Evolutionary conservation across 2,329 filamentous ascomycete species (phyloP), one percentile per base, ranked within the genome.

Genomic region (Fusarium lateritium): DNA sequence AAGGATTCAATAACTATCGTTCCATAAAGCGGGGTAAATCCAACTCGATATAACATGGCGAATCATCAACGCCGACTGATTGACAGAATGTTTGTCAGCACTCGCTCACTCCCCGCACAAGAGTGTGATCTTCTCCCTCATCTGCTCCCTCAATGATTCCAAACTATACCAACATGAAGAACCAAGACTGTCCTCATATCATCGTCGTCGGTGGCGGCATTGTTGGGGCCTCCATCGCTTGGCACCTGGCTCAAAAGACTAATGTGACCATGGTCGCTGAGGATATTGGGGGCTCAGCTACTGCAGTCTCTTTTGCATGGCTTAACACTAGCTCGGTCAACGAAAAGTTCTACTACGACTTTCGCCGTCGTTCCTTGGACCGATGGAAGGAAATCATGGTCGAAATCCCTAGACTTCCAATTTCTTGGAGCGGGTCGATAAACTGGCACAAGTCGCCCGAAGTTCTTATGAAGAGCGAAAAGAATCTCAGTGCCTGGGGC

Each of bases 141-240:
- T 34, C 33, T 13, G 7, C 33, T 34, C 15, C 33, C 33, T 34
- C 33, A 34, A 34, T 34, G 13, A 34, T 15, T 14, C 33, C 7
- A 11, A 34, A 34, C 33, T 13, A 34, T 15, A 34, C 10, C 33
- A 11, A 19, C 19, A 62, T 62, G 60, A 7, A 31, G 1, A n/a
- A 1, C 2, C 2, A 50, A 3, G 14, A 1, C 2, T 33, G 5
- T 2, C 51, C 58, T 26, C 64, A 64, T 28, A 53, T 69, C n/a
- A 55, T 70, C 5, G 46, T 70, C 2, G 22, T 70, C 31, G 67
- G 67, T 1, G 67, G 67, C 9, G 67, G 67, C 2, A 67, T 70
- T 8, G 39, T 70, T 15, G 67, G 67, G 14, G 62, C 67, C 5
- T 36, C 67, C 3, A 70, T 70, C 24, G 67, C 54, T 10, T 70